These are phyloP conservation scores for Exophiala mesophila DNA, from an alignment of 2,329 filamentous ascomycete species.

Conservation along the genomic window DNA sequence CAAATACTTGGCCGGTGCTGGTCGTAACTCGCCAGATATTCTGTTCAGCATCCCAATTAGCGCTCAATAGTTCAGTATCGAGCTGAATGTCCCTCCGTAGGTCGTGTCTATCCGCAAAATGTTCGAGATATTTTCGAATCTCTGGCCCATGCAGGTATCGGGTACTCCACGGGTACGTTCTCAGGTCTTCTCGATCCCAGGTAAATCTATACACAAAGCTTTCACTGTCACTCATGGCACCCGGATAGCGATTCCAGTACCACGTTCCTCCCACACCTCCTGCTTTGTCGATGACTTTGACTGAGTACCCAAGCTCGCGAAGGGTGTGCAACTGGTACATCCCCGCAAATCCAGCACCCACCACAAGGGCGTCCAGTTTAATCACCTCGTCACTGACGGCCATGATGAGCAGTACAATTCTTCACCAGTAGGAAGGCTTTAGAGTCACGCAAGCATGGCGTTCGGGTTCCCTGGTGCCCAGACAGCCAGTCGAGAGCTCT, in stretches of 20 bases:
- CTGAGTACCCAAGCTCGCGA: slow-evolving; percentile 45
- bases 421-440: too few relatives aligned
- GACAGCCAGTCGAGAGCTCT: too few relatives aligned
- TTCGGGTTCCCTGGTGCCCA: too few relatives aligned
- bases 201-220: slow-evolving; percentile 8
- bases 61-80: slow-evolving; percentile 31
- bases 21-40: slow-evolving; percentile 24
- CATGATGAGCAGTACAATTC: too few relatives aligned
- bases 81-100: slow-evolving; percentile 38
- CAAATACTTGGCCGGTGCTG: slow-evolving; percentile 25
- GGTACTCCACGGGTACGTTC: slow-evolving; percentile 29
- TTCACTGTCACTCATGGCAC: slow-evolving; percentile 30
- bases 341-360: slow-evolving; percentile 35
- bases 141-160: slow-evolving; percentile 35
- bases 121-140: slow-evolving; percentile 32
- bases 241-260: slow-evolving; percentile 35
- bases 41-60: slow-evolving; percentile 18
- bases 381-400: too few relatives aligned
- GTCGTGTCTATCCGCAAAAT: slow-evolving; percentile 32
- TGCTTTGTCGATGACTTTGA: slow-evolving; percentile 49
- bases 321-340: slow-evolving; percentile 50
- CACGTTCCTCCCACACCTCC: slow-evolving; percentile 37
- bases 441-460: too few relatives aligned
- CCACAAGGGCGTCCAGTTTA: slow-evolving; percentile 28
- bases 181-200: slow-evolving; percentile 12